Evolutionary conservation across 2,329 filamentous ascomycete species (phyloP).

Genomic region (Cladosporium colombiae): DNA sequence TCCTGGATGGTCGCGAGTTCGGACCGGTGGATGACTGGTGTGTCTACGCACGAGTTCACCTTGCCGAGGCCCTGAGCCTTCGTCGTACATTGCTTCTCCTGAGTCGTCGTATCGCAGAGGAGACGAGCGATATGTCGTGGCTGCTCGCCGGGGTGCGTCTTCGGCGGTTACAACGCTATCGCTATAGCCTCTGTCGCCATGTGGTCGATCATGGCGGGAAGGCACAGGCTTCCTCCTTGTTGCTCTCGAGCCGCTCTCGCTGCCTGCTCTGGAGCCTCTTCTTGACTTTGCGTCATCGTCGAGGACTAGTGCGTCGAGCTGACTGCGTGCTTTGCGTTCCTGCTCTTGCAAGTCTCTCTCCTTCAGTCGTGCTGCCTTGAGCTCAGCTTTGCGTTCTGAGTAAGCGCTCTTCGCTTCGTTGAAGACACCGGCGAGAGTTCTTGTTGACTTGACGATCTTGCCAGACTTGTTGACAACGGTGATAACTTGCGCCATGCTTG

Average conservation of each 20-base stretch:
- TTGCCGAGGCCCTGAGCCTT: constrained; percentile 30
- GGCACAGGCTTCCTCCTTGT: constrained; percentile 31
- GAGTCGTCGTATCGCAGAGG: constrained; percentile 33
- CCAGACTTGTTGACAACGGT: constrained; percentile 89
- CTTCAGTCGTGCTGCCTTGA: constrained; percentile 69
- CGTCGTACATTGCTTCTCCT: constrained; percentile 24
- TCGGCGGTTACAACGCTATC: constrained; percentile 46
- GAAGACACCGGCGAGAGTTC: constrained; percentile 86
- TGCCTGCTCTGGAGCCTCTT: constrained; percentile 30
- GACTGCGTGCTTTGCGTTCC: constrained; percentile 61
- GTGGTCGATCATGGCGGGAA: constrained; percentile 32
- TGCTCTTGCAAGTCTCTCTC: constrained; percentile 44
- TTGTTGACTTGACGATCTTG: constrained; percentile 87
- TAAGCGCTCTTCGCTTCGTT: constrained; percentile 90
- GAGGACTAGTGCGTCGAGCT: constrained; percentile 52
- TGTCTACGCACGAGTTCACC: constrained; percentile 47
- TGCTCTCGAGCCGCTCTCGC: constrained; percentile 26
- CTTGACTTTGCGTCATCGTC: constrained; percentile 39
- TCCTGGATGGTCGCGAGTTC: constrained; percentile 24
- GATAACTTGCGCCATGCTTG: constrained; percentile 64
- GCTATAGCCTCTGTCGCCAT: constrained; percentile 47
- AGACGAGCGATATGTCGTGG: constrained; percentile 30
- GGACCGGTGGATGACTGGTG: constrained; percentile 39
- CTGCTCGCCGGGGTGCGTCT: constrained; percentile 20
- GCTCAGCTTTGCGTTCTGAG: constrained; percentile 79